phyloP scores from a whole-genome alignment of 2,329 filamentous ascomycete species.

The Eutypa lata region DNA sequence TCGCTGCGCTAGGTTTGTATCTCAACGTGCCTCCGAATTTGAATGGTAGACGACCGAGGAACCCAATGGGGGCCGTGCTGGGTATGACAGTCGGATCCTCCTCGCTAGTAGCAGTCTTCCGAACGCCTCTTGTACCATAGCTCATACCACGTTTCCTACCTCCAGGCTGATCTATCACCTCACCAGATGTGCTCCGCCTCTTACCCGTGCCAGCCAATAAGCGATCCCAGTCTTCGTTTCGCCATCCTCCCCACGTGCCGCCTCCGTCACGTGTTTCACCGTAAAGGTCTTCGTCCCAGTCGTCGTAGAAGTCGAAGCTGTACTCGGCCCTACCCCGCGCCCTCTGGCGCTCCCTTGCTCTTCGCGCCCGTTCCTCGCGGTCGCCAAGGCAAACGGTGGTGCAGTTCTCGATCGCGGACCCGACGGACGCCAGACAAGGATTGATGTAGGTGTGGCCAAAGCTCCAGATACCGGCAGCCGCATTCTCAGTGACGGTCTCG shows the following conservation, averaged over 20 bases:
- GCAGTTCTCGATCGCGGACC: constrained; percentile 67
- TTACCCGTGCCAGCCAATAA: constrained; percentile 67
- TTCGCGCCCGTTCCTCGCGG: constrained; percentile 70
- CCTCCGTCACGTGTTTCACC: constrained; percentile 43
- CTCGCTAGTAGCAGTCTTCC: constrained; percentile 46
- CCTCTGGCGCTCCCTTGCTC: constrained; percentile 61
- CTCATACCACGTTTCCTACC: constrained; percentile 76
- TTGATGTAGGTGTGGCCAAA: constrained; percentile 83
- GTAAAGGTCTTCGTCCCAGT: constrained; percentile 72
- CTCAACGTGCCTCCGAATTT: constrained; percentile 76
- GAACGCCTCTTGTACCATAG: constrained; percentile 68
- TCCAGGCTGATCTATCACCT: constrained; percentile 26
- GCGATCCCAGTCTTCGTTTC: constrained; percentile 80
- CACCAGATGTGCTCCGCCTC: constrained; percentile 14
- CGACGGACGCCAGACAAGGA: constrained; percentile 72
- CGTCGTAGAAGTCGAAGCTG: constrained; percentile 96
- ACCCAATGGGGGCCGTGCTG: constrained; percentile 80
- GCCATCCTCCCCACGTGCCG: constrained; percentile 69
- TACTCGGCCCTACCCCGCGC: constrained; percentile 67
- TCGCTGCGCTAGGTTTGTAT: constrained; percentile 88
- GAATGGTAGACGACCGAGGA: constrained; percentile 80
- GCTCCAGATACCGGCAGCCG: constrained; percentile 86
- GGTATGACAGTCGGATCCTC: constrained; percentile 89
- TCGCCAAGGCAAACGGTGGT: constrained; percentile 68
- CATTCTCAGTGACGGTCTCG: constrained; percentile 84